Base-by-base conservation (phyloP, 306 rosid species). In the Trifolium repens region DNA sequence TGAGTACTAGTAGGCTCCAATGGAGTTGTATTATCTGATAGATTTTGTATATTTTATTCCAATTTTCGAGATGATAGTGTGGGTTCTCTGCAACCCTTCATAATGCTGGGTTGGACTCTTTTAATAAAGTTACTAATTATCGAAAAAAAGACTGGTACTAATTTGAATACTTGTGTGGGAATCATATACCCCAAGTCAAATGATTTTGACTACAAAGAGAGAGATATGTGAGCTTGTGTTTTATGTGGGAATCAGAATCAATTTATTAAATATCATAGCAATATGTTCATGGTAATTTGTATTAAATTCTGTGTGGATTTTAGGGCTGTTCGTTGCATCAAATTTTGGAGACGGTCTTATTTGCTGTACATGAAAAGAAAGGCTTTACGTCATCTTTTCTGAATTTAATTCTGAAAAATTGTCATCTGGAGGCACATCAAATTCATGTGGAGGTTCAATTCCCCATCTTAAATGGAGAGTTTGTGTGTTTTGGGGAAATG, bases 311-410 rank as follows among this genome's bases (percentile, higher is more conserved):
- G 47, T 72, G 59, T 89, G 67, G 75, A 77, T 74, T 86, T 75
- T 90, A 94, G 98, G 98, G 97, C 39, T 82, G 87, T 84, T 72
- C 86, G 66, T 81, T 94, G 91, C 96, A 90, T 87, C 82, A 65
- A 72, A 61, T 89, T 77, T 76, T 94, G 79, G 94, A 86, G 84
- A 85, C 81, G 82, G 79, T 91, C 67, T 70, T 85, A 73, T 78
- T 62, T 50, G 72, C 73, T 75, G 78, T 60, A 8, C 74, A 86
- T 22, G 79, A 89, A 67, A 82, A 80, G 72, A 86, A 69, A 62
- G 77, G 63, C 70, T 87, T 86, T 60, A 76, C 79, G 69, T 78
- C 83, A 66, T 82, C 93, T 34, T 63, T 85, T 72, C 69, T 70
- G 87, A 85, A 79, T 78, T 81, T 88, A 22, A 71, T 91, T 30